phyloP scores from a whole-genome alignment of 139 green algal species.

The Coelastrella sp. region DNA sequence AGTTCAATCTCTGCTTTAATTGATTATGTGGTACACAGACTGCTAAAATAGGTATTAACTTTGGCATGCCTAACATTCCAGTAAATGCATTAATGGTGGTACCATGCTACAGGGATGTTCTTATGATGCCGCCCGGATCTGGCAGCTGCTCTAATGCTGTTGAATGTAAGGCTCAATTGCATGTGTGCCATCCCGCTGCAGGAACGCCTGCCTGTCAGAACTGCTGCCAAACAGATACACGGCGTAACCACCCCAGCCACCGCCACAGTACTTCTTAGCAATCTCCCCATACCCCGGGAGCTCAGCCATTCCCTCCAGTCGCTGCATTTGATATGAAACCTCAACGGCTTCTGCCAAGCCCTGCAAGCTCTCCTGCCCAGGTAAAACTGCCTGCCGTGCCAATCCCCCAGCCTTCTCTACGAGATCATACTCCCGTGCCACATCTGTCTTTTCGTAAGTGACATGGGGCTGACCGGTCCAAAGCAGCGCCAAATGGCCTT shows the following conservation, averaged over 20 bases:
- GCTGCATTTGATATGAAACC: slow-evolving; percentile 37
- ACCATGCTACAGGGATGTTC: no score
- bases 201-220: neutral
- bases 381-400: slow-evolving; percentile 37
- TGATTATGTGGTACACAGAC: no score
- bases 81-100: no score
- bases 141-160: neutral
- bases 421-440: slow-evolving; percentile 36
- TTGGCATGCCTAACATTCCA: no score
- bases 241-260: slow-evolving; percentile 48
- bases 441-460: slow-evolving; percentile 37
- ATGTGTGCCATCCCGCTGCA: neutral
- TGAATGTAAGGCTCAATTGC: slow-evolving; percentile 9
- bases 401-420: slow-evolving; percentile 24
- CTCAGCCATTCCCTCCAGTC: slow-evolving; percentile 38
- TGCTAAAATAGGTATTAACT: no score
- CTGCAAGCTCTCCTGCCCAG: slow-evolving; percentile 1
- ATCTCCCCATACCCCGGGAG: slow-evolving; percentile 40
- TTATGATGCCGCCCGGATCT: no score
- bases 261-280: slow-evolving; percentile 47
- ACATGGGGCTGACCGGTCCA: slow-evolving; percentile 49
- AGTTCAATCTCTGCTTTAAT: no score
- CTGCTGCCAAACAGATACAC: slow-evolving; percentile 41
- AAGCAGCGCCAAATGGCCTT: slow-evolving; percentile 38
- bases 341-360: slow-evolving; percentile 40